Evolutionary conservation across 805 yeast species (phyloP).

Genomic region (Starmerella sirachaensis): DNA sequence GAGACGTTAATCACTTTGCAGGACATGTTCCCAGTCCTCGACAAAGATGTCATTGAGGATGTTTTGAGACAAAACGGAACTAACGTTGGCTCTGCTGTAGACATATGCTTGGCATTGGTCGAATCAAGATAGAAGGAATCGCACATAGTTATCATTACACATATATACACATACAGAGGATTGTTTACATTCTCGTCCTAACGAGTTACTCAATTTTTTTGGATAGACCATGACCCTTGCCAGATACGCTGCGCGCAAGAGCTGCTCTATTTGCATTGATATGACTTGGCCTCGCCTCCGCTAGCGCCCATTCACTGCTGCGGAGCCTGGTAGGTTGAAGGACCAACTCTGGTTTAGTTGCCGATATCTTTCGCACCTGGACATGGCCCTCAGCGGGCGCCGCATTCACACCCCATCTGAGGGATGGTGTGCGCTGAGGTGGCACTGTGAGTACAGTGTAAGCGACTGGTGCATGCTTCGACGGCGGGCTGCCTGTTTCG

Average conservation of each 20-base stretch:
- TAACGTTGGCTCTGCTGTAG: conserved; percentile 62
- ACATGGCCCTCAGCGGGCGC: too few relatives aligned
- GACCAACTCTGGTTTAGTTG: too few relatives aligned
- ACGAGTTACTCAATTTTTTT: too few relatives aligned
- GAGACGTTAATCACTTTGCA: conserved; percentile 34
- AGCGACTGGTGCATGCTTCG: neutral
- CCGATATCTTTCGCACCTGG: too few relatives aligned
- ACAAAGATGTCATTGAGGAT: conserved; percentile 55
- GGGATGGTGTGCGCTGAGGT: neutral
- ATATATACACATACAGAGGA: too few relatives aligned
- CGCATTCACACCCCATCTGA: neutral
- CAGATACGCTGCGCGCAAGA: too few relatives aligned
- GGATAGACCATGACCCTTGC: too few relatives aligned
- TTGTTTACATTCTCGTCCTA: too few relatives aligned
- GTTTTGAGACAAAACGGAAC: conserved; percentile 55
- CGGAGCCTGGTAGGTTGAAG: conserved; percentile 4
- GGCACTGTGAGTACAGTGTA: too few relatives aligned
- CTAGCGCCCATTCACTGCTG: conserved; percentile 1
- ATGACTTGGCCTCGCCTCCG: neutral
- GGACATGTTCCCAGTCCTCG: conserved; percentile 68
- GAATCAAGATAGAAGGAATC: neutral
- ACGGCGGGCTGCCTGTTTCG: neutral
- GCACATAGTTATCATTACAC: neutral
- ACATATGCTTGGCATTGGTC: conserved; percentile 37
- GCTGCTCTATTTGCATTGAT: too few relatives aligned